A percentile compares a stretch with the other conserved stretches of the same genome.
These are phyloP conservation scores for Aspergillus sp. DNA, from an alignment of 2,329 filamentous ascomycete species.

Conservation along the genomic window DNA sequence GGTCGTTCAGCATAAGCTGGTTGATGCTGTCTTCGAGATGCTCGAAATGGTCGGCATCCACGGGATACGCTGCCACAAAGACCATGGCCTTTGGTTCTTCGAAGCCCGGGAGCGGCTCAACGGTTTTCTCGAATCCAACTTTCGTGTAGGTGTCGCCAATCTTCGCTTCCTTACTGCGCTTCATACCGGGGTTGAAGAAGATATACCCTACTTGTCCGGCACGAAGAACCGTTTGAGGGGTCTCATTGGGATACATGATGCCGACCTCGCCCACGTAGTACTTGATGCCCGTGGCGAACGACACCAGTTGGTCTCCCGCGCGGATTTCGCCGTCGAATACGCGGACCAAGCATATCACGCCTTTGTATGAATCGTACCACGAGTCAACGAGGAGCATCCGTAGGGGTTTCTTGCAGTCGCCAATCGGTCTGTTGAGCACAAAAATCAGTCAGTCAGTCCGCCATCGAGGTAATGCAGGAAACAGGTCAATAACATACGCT, in stretches of 20 bases:
- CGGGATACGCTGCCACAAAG: slow-evolving; percentile 94
- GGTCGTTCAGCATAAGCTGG: slow-evolving; percentile 90
- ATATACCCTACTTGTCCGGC: slow-evolving; percentile 96
- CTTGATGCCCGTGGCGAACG: slow-evolving; percentile 81
- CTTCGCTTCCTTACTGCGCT: slow-evolving; percentile 90
- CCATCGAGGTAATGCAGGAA: not conserved
- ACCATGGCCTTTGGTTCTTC: slow-evolving; percentile 99
- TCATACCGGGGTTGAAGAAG: slow-evolving; percentile 98
- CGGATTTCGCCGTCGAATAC: slow-evolving; percentile 84
- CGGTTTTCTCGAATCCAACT: slow-evolving; percentile 70
- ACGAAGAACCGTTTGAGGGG: slow-evolving; percentile 73
- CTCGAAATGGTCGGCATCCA: slow-evolving; percentile 82
- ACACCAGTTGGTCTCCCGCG: slow-evolving; percentile 81
- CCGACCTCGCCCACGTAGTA: slow-evolving; percentile 96
- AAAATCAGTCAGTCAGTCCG: slow-evolving; percentile 17
- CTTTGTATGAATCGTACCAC: slow-evolving; percentile 96
- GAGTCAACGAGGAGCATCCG: slow-evolving; percentile 90
- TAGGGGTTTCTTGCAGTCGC: slow-evolving; percentile 70
- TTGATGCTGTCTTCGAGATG: slow-evolving; percentile 91
- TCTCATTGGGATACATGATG: slow-evolving; percentile 90
- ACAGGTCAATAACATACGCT: slow-evolving; percentile 45
- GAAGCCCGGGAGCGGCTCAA: slow-evolving; percentile 84
- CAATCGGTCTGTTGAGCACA: slow-evolving; percentile 55
- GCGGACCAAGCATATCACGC: slow-evolving; percentile 85
- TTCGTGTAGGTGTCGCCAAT: slow-evolving; percentile 93